Evolutionary conservation across 805 yeast genomes (phyloP).

Genomic region (Lachancea meyersii): DNA sequence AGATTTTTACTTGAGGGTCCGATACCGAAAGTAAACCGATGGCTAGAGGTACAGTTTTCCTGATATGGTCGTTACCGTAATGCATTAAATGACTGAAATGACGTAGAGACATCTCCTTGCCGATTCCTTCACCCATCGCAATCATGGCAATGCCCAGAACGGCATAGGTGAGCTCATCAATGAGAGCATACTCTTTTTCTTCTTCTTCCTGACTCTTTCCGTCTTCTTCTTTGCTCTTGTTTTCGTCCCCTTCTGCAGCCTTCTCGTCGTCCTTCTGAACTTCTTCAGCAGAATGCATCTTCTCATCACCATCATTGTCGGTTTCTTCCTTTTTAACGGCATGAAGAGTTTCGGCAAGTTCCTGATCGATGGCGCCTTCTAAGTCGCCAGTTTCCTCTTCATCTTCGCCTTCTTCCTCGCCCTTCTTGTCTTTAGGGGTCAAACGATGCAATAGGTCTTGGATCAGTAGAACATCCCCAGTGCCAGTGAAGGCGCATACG

Average conservation of each 20-base stretch:
- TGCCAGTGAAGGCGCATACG: conserved; percentile 93
- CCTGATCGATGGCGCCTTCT: conserved; percentile 34
- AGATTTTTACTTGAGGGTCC: conserved; percentile 93
- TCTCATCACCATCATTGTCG: conserved; percentile 35
- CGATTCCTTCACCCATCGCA: conserved; percentile 97
- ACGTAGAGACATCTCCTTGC: conserved; percentile 94
- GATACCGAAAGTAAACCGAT: conserved; percentile 92
- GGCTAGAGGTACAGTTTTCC: conserved; percentile 96
- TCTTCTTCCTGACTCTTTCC: conserved; percentile 26
- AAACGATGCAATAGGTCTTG: conserved; percentile 87
- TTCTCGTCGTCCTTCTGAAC: conserved; percentile 32
- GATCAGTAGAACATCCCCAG: conserved; percentile 93
- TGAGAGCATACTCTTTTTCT: conserved; percentile 29
- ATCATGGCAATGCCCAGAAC: conserved; percentile 91
- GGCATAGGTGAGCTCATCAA: conserved; percentile 61
- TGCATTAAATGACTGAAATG: conserved; percentile 98
- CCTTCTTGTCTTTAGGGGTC: conserved; percentile 58
- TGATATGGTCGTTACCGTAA: conserved; percentile 85
- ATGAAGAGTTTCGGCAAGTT: conserved; percentile 27
- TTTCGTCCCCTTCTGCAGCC: conserved; percentile 30
- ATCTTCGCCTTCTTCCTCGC: conserved; percentile 55
- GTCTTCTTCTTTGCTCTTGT: conserved; percentile 23
- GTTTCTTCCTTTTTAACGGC: conserved; percentile 23
- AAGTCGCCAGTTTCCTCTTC: conserved; percentile 38
- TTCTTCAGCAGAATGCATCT: conserved; percentile 42